Evolutionary conservation across 129 eudicot species (phyloP).

Genomic region (Ambrosia artemisiifolia): DNA sequence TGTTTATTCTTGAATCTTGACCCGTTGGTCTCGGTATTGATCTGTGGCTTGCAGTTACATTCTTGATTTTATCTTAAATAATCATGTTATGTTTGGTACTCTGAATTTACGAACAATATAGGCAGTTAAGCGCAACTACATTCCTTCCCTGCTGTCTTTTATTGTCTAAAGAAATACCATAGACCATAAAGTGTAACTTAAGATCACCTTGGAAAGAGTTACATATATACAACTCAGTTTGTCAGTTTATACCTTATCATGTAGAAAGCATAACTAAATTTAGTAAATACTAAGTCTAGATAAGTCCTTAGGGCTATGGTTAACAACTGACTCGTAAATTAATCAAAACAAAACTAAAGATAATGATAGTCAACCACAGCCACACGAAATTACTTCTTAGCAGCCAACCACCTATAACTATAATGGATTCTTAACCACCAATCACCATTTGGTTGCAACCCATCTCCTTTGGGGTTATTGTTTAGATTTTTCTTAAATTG

Average conservation of each 20-base stretch:
- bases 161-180: not conserved
- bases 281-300: not conserved
- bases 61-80: not conserved
- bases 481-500: no score
- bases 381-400: not conserved
- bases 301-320: not conserved
- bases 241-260: not conserved
- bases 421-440: not conserved
- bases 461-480: no score
- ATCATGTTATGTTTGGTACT: not conserved
- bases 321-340: not conserved
- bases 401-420: no score
- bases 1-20: conserved; percentile 1
- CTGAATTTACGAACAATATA: not conserved
- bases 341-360: not conserved
- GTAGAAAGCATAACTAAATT: not conserved
- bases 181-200: not conserved
- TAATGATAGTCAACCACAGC: not conserved
- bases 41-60: not conserved
- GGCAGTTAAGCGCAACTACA: not conserved
- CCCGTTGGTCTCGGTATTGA: not conserved
- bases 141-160: not conserved
- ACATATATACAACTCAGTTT: not conserved
- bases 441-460: not conserved
- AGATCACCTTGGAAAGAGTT: not conserved